Evolutionary conservation across 306 rosid genomes (phyloP), one percentile per base, ranked within the genome.

Genomic region (Sphenostylis stenocarpa): DNA sequence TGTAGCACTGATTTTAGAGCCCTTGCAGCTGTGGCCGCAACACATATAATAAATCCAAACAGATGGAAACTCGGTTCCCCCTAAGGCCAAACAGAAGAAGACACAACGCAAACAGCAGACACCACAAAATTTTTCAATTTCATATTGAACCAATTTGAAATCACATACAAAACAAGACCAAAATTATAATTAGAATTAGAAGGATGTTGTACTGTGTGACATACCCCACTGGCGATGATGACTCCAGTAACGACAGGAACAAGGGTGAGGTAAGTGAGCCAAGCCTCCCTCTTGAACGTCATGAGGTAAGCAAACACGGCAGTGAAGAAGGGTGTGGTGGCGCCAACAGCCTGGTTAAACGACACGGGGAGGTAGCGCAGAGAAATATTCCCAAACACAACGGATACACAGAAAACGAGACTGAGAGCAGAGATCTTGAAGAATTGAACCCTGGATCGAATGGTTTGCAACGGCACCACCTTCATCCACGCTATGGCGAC

Each of bases 61-160:
- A 96, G 82, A 86, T 96, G 99, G 89, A 96, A 96, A 83, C 99
- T 96, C 0, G 99, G 99, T 81, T 96, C 99, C 81, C 99, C 96
- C 99, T 96, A 63, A 33, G 67, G 49, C 51, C 86, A 78, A 55
- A 57, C 16, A 73, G 82, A 76, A 78, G 77, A 67, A 82, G 64
- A 26, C 36, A 56, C 66, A 63, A 66, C 33, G 55, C 55, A 34
- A 51, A 56, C 21, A 81, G 81, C 47, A 79, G 83, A 78, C 60
- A 44, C 33, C 48, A 60, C 17, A 8, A 55, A 43, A 47, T 2
- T 58, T 52, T 67, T 26, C 1, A 13, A 26, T 58, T 58, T 29
- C 9, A 28, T 14, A 41, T 14, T 14, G 0, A 29, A 58, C 21
- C 21, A 58, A 29, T 68, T 21, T 48, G 56, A 73, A 47, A 36